Evolutionary conservation across 108 stramenopile species (phyloP).

Genomic region (Aurantiochytrium sp.): DNA sequence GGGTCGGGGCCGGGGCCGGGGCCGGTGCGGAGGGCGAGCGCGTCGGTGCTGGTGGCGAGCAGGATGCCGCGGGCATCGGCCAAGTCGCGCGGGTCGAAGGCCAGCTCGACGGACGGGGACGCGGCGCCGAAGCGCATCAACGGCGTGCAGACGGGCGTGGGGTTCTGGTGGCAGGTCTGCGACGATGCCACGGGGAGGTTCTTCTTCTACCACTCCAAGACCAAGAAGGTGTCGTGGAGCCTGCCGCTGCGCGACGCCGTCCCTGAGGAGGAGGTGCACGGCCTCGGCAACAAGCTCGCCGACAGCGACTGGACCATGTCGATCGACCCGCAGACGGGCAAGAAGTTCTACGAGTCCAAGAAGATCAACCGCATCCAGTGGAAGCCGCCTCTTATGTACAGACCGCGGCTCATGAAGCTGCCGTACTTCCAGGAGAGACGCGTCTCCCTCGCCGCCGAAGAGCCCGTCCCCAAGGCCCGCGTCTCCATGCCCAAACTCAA

Average conservation of each 20-base stretch:
- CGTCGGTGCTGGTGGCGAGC: too few relatives aligned
- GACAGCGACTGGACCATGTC: background rate
- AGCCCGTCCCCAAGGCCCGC: background rate
- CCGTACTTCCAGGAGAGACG: background rate
- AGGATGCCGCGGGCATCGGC: background rate
- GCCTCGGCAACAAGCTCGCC: background rate
- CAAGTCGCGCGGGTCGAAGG: background rate
- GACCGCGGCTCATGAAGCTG: background rate
- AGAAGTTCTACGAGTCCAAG: background rate
- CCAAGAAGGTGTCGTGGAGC: background rate
- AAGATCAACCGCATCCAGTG: constrained; percentile 15
- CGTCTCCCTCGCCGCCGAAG: background rate
- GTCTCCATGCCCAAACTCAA: background rate
- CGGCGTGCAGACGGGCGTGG: background rate
- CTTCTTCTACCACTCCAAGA: background rate
- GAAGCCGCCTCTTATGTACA: background rate
- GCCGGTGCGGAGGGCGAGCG: too few relatives aligned
- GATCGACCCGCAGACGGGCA: constrained; percentile 8
- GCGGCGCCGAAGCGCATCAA: background rate
- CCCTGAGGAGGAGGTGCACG: background rate
- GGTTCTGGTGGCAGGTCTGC: background rate
- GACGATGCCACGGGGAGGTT: background rate
- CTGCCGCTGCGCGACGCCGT: background rate
- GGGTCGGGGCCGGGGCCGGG: too few relatives aligned
- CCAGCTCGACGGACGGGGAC: background rate